phyloP scores from a whole-genome alignment of 805 yeast species.

The Yamadazyma kitorensis region DNA sequence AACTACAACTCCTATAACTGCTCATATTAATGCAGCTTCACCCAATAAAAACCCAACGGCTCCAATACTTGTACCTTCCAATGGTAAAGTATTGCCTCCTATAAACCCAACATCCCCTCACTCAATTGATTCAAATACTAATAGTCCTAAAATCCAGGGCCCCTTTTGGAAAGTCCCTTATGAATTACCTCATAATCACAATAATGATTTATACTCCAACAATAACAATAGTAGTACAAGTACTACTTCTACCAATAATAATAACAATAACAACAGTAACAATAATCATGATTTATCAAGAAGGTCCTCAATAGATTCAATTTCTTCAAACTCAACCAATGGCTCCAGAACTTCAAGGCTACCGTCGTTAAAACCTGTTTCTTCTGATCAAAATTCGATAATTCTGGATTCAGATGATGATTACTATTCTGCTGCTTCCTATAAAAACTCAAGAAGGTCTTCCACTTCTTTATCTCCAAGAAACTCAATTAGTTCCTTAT shows the following conservation, averaged over 20 bases:
- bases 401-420: slow-evolving; percentile 36
- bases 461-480: slow-evolving; percentile 28
- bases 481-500: slow-evolving; percentile 29
- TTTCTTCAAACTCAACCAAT: slow-evolving; percentile 45
- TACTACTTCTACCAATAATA: not conserved
- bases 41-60: not conserved
- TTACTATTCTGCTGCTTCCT: slow-evolving; percentile 25
- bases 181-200: slow-evolving; percentile 43
- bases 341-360: slow-evolving; percentile 23
- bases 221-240: slow-evolving; percentile 2
- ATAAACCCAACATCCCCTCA: slow-evolving; percentile 6
- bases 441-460: slow-evolving; percentile 15
- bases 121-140: slow-evolving; percentile 8
- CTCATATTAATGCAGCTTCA: not conserved
- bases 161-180: slow-evolving; percentile 65
- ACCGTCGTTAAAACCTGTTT: slow-evolving; percentile 26
- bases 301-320: slow-evolving; percentile 49
- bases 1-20: slow-evolving; percentile 4
- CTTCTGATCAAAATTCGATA: slow-evolving; percentile 14
- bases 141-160: slow-evolving; percentile 34
- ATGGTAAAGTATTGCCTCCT: slow-evolving; percentile 1
- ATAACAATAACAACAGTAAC: slow-evolving; percentile 1
- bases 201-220: slow-evolving; percentile 7
- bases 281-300: slow-evolving; percentile 17
- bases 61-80: not conserved